Evolutionary conservation across 2,329 filamentous ascomycete genomes (phyloP).

Genomic region (Cladosporium austrohemisphaericum): DNA sequence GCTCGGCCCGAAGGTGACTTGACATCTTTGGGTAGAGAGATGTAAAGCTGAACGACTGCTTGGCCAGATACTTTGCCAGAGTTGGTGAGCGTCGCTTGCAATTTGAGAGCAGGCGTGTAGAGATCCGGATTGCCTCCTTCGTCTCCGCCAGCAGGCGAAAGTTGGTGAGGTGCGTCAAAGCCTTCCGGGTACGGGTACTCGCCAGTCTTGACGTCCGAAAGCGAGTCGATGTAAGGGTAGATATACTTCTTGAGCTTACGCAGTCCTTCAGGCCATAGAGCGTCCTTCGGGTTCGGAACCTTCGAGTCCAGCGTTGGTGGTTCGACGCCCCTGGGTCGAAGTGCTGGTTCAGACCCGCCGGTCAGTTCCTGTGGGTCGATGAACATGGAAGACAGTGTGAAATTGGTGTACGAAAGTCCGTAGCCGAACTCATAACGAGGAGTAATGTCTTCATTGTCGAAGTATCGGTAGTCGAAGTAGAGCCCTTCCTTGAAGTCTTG

Average conservation of each 20-base stretch:
- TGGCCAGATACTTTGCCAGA: slow-evolving; percentile 54
- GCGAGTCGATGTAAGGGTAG: slow-evolving; percentile 64
- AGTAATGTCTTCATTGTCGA: slow-evolving; percentile 69
- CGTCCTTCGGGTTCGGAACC: slow-evolving; percentile 54
- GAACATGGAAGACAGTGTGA: slow-evolving; percentile 56
- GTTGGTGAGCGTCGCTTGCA: slow-evolving; percentile 57
- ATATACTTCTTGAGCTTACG: slow-evolving; percentile 65
- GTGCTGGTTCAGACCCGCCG: slow-evolving; percentile 33
- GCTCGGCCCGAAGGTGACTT: slow-evolving; percentile 23
- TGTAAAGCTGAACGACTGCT: slow-evolving; percentile 57
- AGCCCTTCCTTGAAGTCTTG: slow-evolving; percentile 80
- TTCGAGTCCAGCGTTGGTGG: slow-evolving; percentile 55
- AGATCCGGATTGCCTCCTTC: slow-evolving; percentile 66
- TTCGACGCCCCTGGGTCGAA: slow-evolving; percentile 34
- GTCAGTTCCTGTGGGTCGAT: slow-evolving; percentile 39
- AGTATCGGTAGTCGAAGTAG: slow-evolving; percentile 85
- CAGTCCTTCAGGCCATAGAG: slow-evolving; percentile 59
- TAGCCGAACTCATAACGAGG: slow-evolving; percentile 85
- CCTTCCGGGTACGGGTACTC: slow-evolving; percentile 53
- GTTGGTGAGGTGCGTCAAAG: slow-evolving; percentile 48
- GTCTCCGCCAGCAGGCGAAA: slow-evolving; percentile 65
- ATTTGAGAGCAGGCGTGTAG: slow-evolving; percentile 53
- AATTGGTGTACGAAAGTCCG: slow-evolving; percentile 76
- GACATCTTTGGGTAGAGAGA: slow-evolving; percentile 40
- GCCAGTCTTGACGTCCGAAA: slow-evolving; percentile 43